Base-by-base conservation (phyloP, 805 yeast genomes). In the Tanozyma kutaoensis region DNA sequence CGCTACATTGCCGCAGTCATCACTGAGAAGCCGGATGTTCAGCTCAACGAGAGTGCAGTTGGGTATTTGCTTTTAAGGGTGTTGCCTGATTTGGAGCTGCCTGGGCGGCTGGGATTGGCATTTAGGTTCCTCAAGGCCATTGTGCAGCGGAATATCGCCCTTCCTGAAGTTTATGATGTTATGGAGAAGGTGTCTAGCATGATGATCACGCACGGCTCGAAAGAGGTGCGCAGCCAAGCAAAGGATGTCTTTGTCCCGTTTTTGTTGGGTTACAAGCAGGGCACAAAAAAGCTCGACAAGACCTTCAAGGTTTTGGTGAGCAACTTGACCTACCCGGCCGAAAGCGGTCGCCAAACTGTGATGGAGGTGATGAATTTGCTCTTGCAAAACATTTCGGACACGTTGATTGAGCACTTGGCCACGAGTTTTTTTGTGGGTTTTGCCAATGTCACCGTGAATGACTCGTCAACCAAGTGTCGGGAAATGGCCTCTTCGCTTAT, bases 251-350 rank as follows among this genome's bases (percentile, higher is more conserved):
- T 73, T 46, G 78, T 72, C 48, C 85, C 76, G 40, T 91, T 91
- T 40, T 54, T 91, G 43, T 78, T 84, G 78, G 95, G 85, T 40
- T 91, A 81, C 44, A 97, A 94, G 40, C 96, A 88, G 55, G 85
- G 97, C 18, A 66, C 75, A 40, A 85, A 88, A 4, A 69, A 82
- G 36, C 48, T 91, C 25, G 91, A 80, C 36, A 80, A 76, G 39
- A 93, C 82, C 37, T 76, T 88, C 52, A 72, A 76, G 36, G 74
- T 77, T 45, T 60, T 91, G 50, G 79, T 86, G 7, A 71, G 70
- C 29, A 91, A 91, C 47, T 56, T 91, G 36, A 66, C 73, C 14
- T 91, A 91, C 46, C 86, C 93, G 4, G 74, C 93, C 3, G 79
- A 79, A 31, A 64, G 71, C 23, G 98, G 98, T 28, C 64, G 96